Percentiles rank a stretch among this genome's conserved stretches.
These are phyloP conservation scores for Thozetella sp. DNA, from an alignment of 495 filamentous ascomycete genomes.

Conservation along the genomic window DNA sequence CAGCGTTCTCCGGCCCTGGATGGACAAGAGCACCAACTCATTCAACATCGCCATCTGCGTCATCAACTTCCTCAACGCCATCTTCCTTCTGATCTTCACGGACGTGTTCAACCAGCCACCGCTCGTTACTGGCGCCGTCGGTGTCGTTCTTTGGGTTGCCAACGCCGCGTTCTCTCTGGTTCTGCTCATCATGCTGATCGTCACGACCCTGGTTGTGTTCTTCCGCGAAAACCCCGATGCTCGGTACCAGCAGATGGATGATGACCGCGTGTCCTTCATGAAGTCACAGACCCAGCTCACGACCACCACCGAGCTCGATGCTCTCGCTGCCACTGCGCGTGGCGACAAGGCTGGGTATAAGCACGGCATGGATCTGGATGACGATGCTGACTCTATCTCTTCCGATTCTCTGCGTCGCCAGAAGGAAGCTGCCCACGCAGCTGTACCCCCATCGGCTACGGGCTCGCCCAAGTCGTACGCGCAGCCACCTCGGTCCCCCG, in stretches of 20 bases:
- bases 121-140: constrained; percentile 92
- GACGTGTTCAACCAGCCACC: constrained; percentile 83
- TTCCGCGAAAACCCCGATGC: constrained; percentile 94
- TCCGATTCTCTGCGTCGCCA: constrained; percentile 37
- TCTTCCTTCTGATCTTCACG: constrained; percentile 86
- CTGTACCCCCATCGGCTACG: constrained; percentile 20
- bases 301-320: constrained; percentile 86
- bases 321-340: constrained; percentile 88
- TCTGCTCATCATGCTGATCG: constrained; percentile 83
- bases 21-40: constrained; percentile 98
- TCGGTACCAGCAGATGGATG: constrained; percentile 95
- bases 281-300: constrained; percentile 91
- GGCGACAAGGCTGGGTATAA: constrained; percentile 81
- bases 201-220: constrained; percentile 82
- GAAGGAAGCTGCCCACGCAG: constrained; percentile 26
- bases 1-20: constrained; percentile 88
- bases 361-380: constrained; percentile 68
- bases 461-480: constrained; percentile 10
- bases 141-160: constrained; percentile 91
- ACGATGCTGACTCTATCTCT: constrained; percentile 72
- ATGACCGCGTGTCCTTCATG: constrained; percentile 97
- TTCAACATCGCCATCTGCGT: constrained; percentile 94
- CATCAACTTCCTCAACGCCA: constrained; percentile 88
- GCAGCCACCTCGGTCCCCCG: constrained; percentile 56
- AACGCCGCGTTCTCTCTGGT: constrained; percentile 88